Base-by-base conservation (phyloP, 2,329 filamentous ascomycete genomes). In the Scedosporium aurantiacum region DNA sequence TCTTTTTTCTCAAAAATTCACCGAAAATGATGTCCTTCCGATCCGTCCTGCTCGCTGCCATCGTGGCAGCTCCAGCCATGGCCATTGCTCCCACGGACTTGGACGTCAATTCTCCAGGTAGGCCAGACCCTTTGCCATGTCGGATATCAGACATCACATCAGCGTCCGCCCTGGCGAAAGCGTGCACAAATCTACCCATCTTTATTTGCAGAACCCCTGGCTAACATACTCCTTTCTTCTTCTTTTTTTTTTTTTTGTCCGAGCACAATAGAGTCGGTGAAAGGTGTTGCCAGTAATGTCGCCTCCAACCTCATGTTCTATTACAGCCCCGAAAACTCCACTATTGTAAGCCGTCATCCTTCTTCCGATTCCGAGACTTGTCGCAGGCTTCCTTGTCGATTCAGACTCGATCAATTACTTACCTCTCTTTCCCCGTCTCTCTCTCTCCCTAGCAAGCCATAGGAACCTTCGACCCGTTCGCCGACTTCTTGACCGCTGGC, bases 401-500 rank as follows among this genome's bases (percentile, higher is more conserved):
- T 14, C 32, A 37, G 32, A 37, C 4, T 37, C 10, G 32, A 37
- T 37, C 32, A 37, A 54, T 77, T 79, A 71, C 47, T 71, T 63
- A 3, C 16, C 40, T 16, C 25, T 40, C 23, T 10, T n/a, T 60
- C 55, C 23, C 32, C 55, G 32, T 2, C 41, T 43, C 56, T 18
- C 27, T n/a, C 37, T 5, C 3, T n/a, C 55, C 50, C 8, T 8
- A 32, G 6, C 16, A 8, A 14, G 43, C 12, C 21, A 61, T 59
- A 47, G 58, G 60, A 43, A 61, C 86, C 52, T 85, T 79, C 60
- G 82, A 88, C 66, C 78, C 91, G 37, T 83, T 84, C 2, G 71
- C 78, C 68, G 91, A 84, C 74, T 87, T 82, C 82, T 87, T 84
- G 85, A 80, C 86, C 66, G 77, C 78, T 41, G 85, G 85, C 57